A percentile compares a stretch with the other conserved stretches of the same genome.
Evolutionary conservation across 805 yeast genomes (phyloP).

Genomic region (Sugiyamaella lignohabitans): DNA sequence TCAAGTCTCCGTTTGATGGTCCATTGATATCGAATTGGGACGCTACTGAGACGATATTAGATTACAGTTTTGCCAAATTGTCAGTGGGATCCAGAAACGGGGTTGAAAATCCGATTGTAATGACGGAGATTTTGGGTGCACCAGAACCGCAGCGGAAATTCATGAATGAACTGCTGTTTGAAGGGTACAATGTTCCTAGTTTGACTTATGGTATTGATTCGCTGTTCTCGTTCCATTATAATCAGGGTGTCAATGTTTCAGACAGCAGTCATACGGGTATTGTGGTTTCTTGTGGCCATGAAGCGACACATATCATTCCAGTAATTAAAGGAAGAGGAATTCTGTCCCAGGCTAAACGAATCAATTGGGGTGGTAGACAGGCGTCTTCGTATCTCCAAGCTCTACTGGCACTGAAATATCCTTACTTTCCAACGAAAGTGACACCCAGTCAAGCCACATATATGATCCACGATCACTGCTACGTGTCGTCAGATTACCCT

Average conservation of each 20-base stretch:
- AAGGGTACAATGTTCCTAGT: conserved; percentile 68
- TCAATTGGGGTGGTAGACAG: conserved; percentile 88
- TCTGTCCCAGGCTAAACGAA: conserved; percentile 62
- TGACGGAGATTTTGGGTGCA: conserved; percentile 72
- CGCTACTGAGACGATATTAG: conserved; percentile 70
- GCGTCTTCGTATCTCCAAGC: conserved; percentile 57
- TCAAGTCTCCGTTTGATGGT: conserved; percentile 82
- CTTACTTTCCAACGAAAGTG: conserved; percentile 78
- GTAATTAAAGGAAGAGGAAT: conserved; percentile 64
- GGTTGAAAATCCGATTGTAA: conserved; percentile 70
- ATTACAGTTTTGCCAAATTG: conserved; percentile 74
- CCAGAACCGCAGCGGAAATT: conserved; percentile 63
- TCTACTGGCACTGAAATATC: conserved; percentile 74
- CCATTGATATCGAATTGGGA: conserved; percentile 90
- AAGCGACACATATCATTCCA: conserved; percentile 77
- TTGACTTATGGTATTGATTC: conserved; percentile 79
- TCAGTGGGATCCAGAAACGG: conserved; percentile 47
- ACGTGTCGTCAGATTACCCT: conserved; percentile 62
- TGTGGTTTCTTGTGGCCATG: conserved; percentile 79
- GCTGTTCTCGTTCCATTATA: conserved; percentile 67
- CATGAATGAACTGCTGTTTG: conserved; percentile 79
- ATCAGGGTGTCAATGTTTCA: conserved; percentile 33
- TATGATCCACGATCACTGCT: conserved; percentile 70
- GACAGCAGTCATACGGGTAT: conserved; percentile 41
- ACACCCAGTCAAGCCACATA: conserved; percentile 55